Evolutionary conservation across 768 basidiomycete genomes (phyloP), one percentile per base, ranked within the genome.

Genomic region (Leccinum ochraceum): DNA sequence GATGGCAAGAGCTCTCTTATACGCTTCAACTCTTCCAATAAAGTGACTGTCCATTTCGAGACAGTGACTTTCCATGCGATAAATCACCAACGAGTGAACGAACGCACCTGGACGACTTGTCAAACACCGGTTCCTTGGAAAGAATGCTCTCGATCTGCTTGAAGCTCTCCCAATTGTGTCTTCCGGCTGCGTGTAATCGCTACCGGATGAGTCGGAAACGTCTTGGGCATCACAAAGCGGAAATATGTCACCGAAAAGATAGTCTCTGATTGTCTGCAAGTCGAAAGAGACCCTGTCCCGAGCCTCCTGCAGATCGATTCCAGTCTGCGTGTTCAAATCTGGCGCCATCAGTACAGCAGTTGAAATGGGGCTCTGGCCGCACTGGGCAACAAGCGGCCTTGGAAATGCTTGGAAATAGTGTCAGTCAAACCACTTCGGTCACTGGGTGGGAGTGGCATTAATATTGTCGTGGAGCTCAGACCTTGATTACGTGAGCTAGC

Each of bases 21-120:
- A 87, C 11, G 78, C 75, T 56, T 90, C 85, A 0, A 79, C 78
- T 57, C 88, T 81, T 14, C 80, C 79, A 69, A 86, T 76, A 66
- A 85, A 88, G 4, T 82, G 77, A 57, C 87, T 57, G 14, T 88
- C 55, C 14, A 46, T 52, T n/a, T 30, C 49, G 56, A 24, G 24
- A 20, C 11, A 22, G 24, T 53, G 24, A 57, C 20, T 37, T 26
- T 36, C 42, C n/a, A 4, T 16, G 39, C 14, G 1, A 10, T 9
- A n/a, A 28, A 11, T n/a, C 9, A 5, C 20, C 14, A 5, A 37
- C 11, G 32, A 42, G 28, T 24, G 8, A 14, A 3, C 16, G 34
- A 24, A 55, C 66, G 56, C 58, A 87, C 88, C 81, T 81, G 32
- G 75, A 66, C 1, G 80, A 76, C 68, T 87, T 88, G 69, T 87